Evolutionary conservation across 305 asterid species (phyloP), one percentile per base, ranked within the genome.

Genomic region (Withania somnifera): DNA sequence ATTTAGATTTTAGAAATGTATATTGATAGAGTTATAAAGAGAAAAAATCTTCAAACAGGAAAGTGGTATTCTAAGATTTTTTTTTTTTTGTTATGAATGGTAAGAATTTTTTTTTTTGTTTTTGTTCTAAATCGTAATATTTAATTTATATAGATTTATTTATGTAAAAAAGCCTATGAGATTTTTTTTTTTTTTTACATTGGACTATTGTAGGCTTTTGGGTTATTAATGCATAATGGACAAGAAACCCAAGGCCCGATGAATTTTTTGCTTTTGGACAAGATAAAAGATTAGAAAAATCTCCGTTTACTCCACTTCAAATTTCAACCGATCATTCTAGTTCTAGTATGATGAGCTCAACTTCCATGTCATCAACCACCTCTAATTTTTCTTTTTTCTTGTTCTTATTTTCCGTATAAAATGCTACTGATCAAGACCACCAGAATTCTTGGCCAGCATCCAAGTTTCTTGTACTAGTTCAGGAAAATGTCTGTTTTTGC

Each of bases 251-350:
- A 19, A 13, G 15, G 17, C 42, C 79, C 79, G 47, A 73, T 24
- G 38, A 5, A 47, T 14, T 15, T 47, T 14, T 47, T 24, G 24
- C 9, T 73, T 24, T 26, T 47, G 38, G 60, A 73, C 60, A 47
- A 42, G 69, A 51, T 85, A 53, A 82, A 75, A n/a, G 84, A 79
- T 83, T 67, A n/a, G n/a, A n/a, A n/a, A n/a, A n/a, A n/a, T 78
- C 24, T 30, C 15, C 13, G 32, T 32, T 11, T 73, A 17, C 83
- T 81, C 84, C 86, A 84, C 89, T 81, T 79, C 80, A 85, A 88
- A 88, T 89, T 19, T 84, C 89, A 83, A 82, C 97, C 97, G 90
- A 85, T 91, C 97, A 87, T 90, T 88, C 86, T 84, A 94, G 90
- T 90, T 87, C 87, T 85, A 54, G 88, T 50, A 61, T 77, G 91